A percentile compares a stretch with the other conserved stretches of the same genome.
phyloP scores from a whole-genome alignment of 2,329 filamentous ascomycete species.

The Monosporascus sp. region DNA sequence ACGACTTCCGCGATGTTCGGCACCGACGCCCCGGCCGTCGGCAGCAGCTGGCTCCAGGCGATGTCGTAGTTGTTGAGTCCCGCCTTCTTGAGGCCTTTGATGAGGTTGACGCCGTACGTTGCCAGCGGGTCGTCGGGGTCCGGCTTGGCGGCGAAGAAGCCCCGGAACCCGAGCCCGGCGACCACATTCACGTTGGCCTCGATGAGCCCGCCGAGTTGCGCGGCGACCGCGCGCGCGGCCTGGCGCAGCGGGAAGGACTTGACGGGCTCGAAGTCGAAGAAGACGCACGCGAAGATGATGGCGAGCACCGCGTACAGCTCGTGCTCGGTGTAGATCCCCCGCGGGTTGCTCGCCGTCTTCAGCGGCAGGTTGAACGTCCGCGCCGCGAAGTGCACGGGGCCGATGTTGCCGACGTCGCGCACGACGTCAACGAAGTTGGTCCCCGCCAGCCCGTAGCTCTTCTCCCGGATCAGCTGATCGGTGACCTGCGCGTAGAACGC shows the following conservation, averaged over 20 bases:
- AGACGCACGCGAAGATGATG: conserved; percentile 59
- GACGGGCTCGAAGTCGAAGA: conserved; percentile 60
- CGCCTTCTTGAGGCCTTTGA: conserved; percentile 58
- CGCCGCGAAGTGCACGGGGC: conserved; percentile 58
- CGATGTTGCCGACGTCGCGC: conserved; percentile 63
- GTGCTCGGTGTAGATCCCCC: conserved; percentile 50
- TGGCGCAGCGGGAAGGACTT: conserved; percentile 61
- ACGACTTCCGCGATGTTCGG: conserved; percentile 66
- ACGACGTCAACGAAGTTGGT: conserved; percentile 66
- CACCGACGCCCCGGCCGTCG: conserved; percentile 60
- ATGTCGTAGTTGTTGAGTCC: conserved; percentile 61
- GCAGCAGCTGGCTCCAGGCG: conserved; percentile 65
- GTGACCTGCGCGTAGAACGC: conserved; percentile 61
- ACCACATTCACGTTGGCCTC: conserved; percentile 61
- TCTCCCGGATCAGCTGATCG: conserved; percentile 55
- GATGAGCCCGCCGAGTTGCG: conserved; percentile 55
- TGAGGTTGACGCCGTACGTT: conserved; percentile 59
- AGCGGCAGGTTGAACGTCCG: conserved; percentile 61
- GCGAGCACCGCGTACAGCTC: conserved; percentile 59
- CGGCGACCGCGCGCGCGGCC: conserved; percentile 49
- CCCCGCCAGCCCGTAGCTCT: conserved; percentile 57
- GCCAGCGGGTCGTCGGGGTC: conserved; percentile 50
- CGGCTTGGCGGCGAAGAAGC: conserved; percentile 46
- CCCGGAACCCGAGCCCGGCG: conserved; percentile 38
- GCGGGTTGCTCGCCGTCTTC: conserved; percentile 55